Evolutionary conservation across 306 rosid species (phyloP).

Genomic region (Erythrophleum fordii): DNA sequence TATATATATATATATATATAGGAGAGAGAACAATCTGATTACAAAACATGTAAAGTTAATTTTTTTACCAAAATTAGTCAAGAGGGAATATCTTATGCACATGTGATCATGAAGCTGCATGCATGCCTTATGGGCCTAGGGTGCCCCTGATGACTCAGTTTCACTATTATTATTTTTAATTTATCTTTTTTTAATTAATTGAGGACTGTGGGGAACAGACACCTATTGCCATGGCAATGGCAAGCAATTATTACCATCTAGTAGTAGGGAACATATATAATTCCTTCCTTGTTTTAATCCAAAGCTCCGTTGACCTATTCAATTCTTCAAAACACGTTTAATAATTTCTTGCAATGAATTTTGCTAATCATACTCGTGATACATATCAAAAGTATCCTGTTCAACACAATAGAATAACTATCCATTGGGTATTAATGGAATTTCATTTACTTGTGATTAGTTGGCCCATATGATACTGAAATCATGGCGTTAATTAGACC

Average conservation of each 20-base stretch:
- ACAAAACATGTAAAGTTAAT: too few relatives aligned
- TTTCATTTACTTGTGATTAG: too few relatives aligned
- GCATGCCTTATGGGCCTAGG: neutral
- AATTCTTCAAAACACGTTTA: neutral
- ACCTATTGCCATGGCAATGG: constrained; percentile 6
- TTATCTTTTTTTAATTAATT: neutral
- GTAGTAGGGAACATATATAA: neutral
- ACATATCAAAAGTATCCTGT: too few relatives aligned
- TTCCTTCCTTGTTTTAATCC: neutral
- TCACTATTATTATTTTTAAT: neutral
- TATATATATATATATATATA: too few relatives aligned
- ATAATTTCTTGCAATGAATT: neutral
- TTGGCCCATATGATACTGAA: too few relatives aligned
- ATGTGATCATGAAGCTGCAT: too few relatives aligned
- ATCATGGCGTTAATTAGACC: too few relatives aligned
- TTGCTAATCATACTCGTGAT: neutral
- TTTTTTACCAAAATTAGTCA: too few relatives aligned
- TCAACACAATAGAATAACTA: too few relatives aligned
- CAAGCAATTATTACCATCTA: neutral
- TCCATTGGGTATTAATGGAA: too few relatives aligned
- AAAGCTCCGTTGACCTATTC: neutral
- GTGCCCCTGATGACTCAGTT: constrained; percentile 19
- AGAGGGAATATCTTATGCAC: too few relatives aligned
- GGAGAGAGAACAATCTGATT: too few relatives aligned
- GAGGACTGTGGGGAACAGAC: constrained; percentile 4